phyloP scores from a whole-genome alignment of 1,284 basidiomycete species.

The Amylostereum areolatum region DNA sequence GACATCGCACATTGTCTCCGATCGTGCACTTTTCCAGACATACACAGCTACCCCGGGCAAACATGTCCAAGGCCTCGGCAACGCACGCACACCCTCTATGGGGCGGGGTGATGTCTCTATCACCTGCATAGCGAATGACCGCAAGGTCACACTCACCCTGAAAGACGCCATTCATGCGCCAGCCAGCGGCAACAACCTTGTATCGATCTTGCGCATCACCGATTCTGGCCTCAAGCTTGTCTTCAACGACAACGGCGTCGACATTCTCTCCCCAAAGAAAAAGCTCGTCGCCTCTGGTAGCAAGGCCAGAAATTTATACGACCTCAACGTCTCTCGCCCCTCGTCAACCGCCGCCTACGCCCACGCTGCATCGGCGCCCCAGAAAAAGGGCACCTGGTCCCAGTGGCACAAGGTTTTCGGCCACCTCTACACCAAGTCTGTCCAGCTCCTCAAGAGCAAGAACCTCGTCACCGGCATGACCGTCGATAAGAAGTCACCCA shows the following conservation, averaged over 20 bases:
- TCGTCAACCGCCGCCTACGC: not conserved
- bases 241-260: constrained; percentile 1
- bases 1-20: not conserved
- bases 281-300: not conserved
- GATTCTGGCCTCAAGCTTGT: not conserved
- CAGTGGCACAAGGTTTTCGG: not conserved
- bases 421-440: not conserved
- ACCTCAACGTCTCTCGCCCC: not conserved
- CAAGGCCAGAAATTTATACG: not conserved
- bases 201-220: not conserved
- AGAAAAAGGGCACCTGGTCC: not conserved
- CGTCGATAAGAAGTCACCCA: constrained; percentile 2
- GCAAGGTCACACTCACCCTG: not conserved
- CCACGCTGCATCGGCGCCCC: not conserved
- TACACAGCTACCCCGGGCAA: not conserved
- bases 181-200: not conserved
- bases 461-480: constrained; percentile 4
- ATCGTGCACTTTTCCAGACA: not conserved
- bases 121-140: not conserved
- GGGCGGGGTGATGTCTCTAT: not conserved
- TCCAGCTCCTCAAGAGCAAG: not conserved
- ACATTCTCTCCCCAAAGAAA: not conserved
- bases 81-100: not conserved
- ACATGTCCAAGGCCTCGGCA: not conserved
- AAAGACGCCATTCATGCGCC: not conserved